Base-by-base conservation (phyloP, 2,329 filamentous ascomycete genomes). In the Paraphoma sp. region DNA sequence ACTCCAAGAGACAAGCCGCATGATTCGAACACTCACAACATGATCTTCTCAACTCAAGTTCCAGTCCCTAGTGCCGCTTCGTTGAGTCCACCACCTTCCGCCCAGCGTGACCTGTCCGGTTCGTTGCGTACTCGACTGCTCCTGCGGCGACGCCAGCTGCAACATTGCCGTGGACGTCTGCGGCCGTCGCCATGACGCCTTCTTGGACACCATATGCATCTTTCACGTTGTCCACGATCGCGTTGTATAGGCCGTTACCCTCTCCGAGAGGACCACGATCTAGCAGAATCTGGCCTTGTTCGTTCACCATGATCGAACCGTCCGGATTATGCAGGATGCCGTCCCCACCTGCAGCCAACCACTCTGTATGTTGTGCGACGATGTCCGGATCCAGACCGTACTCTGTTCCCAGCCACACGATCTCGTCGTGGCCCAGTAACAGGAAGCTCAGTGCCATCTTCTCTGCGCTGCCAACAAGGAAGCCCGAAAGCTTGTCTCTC, bases 241-340 rank as follows among this genome's bases (percentile, higher is more conserved):
- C 17, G 23, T 49, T 42, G 23, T 49, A 42, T 4, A 17, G 2
- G 33, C 33, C 33, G 33, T 36, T 36, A 2, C 47, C 47, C 10
- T 42, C 36, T 1, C 36, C 47, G 3, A 49, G 18, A 29, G 14
- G 72, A 97, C 93, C 56, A 97, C 93, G 16, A 97, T 86, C 29
- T 7, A 97, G 87, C 52, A 97, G 85, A 73, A 93, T 96, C 78
- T 97, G 93, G 23, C 94, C 93, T 76, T 97, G 93, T 29, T 97
- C 94, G 33, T 78, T 97, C 94, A 29, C 97, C 93, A 75, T 97
- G 93, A 66, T 97, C 93, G 63, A 97, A 97, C 86, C 45, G 18
- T 47, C 36, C 4, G 33, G 18, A 18, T 48, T n/a, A 17, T 14
- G n/a, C 14, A 48, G 12, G n/a, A 40, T 14, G 9, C 47, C 36